These are phyloP conservation scores for Lojkania enalia DNA, from an alignment of 2,329 filamentous ascomycete genomes.

Conservation along the genomic window DNA sequence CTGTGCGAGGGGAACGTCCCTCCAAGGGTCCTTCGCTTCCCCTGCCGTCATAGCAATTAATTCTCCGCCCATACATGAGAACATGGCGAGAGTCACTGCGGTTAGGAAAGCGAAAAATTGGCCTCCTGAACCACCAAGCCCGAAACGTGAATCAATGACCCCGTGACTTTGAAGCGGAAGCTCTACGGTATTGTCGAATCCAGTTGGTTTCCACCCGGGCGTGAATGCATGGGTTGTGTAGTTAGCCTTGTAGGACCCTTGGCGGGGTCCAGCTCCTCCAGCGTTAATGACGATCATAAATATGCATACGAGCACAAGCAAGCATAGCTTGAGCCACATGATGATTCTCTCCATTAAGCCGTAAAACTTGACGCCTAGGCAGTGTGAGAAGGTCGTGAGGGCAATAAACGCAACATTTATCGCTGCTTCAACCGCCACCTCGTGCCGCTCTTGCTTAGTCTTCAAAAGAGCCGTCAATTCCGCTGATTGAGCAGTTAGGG, in stretches of 20 bases:
- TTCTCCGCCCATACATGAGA: constrained; percentile 37
- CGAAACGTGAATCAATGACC: constrained; percentile 20
- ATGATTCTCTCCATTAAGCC: constrained; percentile 36
- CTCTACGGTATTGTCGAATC: constrained; percentile 16
- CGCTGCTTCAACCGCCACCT: constrained; percentile 17
- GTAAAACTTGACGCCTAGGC: constrained; percentile 22
- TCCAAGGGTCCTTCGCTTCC: constrained; percentile 33
- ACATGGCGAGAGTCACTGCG: constrained; percentile 34
- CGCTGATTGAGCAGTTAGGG: constrained; percentile 25
- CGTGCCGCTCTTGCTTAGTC: constrained; percentile 13
- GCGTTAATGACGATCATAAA: constrained; percentile 33
- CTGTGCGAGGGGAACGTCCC: constrained; percentile 34
- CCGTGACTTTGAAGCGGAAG: constrained; percentile 8
- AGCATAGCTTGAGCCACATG: constrained; percentile 35
- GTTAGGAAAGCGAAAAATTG: constrained; percentile 35
- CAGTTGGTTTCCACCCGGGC: constrained; percentile 29
- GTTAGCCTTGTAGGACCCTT: constrained; percentile 17
- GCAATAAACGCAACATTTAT: constrained; percentile 26
- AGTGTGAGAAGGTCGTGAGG: constrained; percentile 29
- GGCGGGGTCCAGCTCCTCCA: constrained; percentile 24
- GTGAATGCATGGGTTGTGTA: constrained; percentile 26
- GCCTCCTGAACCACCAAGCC: constrained; percentile 29
- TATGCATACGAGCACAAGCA: constrained; percentile 30
- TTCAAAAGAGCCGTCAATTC: constrained; percentile 25
- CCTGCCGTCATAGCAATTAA: constrained; percentile 37